A percentile compares a stretch with the other conserved stretches of the same genome.
phyloP scores from a whole-genome alignment of 2,329 filamentous ascomycete species.

The Penicillium sp. region DNA sequence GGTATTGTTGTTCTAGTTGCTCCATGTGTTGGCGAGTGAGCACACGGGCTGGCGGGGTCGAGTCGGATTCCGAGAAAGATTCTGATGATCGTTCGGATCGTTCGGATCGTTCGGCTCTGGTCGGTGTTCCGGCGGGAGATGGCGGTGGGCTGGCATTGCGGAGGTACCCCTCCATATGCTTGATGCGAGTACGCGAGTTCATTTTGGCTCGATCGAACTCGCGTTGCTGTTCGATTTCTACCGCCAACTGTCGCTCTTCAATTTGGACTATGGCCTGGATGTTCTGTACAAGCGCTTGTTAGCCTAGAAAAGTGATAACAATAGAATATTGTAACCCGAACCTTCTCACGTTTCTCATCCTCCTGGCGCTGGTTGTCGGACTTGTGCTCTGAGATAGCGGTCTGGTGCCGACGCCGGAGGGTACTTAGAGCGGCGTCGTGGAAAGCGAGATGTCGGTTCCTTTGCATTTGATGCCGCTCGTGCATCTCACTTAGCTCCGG shows the following conservation, averaged over 20 bases:
- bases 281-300: conserved; percentile 30
- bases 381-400: conserved; percentile 29
- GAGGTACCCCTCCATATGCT: conserved; percentile 49
- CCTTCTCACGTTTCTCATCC: conserved; percentile 40
- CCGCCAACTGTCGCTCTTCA: conserved; percentile 44
- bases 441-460: conserved; percentile 34
- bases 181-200: conserved; percentile 44
- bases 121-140: conserved; percentile 18
- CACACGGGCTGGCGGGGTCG: conserved; percentile 29
- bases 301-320: not conserved
- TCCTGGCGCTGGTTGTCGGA: conserved; percentile 31
- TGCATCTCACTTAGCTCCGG: conserved; percentile 30
- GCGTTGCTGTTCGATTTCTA: conserved; percentile 45
- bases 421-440: conserved; percentile 31
- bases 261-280: conserved; percentile 33
- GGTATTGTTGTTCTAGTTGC: conserved; percentile 46
- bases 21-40: conserved; percentile 43
- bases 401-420: conserved; percentile 31
- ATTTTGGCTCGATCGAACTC: conserved; percentile 46
- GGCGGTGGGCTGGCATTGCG: conserved; percentile 39
- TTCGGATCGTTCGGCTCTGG: conserved; percentile 10
- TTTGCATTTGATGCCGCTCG: conserved; percentile 30
- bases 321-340: conserved; percentile 13
- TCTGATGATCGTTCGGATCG: conserved; percentile 21
- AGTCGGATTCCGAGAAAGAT: conserved; percentile 21